Evolutionary conservation across 805 yeast genomes (phyloP).

Genomic region (Kockiozyma suomiensis): DNA sequence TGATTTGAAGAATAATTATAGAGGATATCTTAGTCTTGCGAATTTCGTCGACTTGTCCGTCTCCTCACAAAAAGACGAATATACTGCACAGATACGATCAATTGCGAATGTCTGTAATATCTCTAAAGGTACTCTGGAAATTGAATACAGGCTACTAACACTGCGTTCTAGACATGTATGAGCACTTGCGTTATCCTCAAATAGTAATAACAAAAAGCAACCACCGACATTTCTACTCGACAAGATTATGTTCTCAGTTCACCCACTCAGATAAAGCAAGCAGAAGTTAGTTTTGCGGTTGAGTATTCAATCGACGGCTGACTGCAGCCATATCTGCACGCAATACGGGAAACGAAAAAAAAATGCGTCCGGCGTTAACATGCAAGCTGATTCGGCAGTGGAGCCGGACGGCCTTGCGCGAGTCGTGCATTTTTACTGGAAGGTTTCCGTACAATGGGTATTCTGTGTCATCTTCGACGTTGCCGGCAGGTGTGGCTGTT

Average conservation of each 20-base stretch:
- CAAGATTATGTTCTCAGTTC: background rate
- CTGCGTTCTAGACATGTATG: background rate
- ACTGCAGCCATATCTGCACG: background rate
- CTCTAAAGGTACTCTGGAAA: no score
- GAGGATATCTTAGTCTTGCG: no score
- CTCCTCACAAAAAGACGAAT: background rate
- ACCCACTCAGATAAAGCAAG: background rate
- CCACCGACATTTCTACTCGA: background rate
- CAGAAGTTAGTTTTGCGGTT: background rate
- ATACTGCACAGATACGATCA: no score
- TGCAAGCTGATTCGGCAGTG: constrained; percentile 15
- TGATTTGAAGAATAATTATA: no score
- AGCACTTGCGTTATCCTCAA: background rate
- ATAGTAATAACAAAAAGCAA: background rate
- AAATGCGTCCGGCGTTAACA: constrained; percentile 25
- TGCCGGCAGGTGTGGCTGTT: background rate
- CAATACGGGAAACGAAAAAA: background rate
- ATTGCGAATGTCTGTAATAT: no score
- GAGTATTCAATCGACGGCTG: background rate
- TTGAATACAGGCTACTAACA: background rate
- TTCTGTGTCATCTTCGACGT: background rate
- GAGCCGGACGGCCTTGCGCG: constrained; percentile 13
- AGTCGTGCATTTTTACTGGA: background rate
- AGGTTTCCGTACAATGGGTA: background rate
- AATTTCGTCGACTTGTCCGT: no score